Conservation (phyloP, 2,329 filamentous ascomycete species). For the Neonectria faginata region DNA sequence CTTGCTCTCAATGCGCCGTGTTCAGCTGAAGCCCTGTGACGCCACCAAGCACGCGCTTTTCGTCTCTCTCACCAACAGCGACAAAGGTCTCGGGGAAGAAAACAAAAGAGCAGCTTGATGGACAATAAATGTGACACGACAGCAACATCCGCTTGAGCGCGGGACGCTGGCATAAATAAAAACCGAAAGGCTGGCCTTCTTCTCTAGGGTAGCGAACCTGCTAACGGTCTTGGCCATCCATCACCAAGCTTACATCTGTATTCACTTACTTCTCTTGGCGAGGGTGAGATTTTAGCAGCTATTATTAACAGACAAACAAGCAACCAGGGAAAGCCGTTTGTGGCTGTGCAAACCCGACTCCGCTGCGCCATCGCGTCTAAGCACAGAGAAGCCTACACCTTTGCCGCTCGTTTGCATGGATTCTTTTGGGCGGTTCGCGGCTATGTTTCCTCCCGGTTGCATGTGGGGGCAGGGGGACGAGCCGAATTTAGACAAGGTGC, state of each 20-base stretch:
- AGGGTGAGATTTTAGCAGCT: conserved; percentile 29
- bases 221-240: not conserved
- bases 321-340: not conserved
- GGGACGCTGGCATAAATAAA: conserved; percentile 11
- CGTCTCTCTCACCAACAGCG: not conserved
- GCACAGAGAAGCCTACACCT: not conserved
- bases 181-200: not conserved
- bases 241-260: not conserved
- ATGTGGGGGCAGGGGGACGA: not conserved
- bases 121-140: not conserved
- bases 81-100: not conserved
- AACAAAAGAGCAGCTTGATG: too few relatives aligned
- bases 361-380: conserved; percentile 11
- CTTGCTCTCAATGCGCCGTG: not conserved
- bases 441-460: not conserved
- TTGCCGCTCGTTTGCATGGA: conserved; percentile 5
- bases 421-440: conserved; percentile 5
- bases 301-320: conserved; percentile 3
- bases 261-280: not conserved
- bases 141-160: not conserved
- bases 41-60: not conserved
- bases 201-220: conserved; percentile 16
- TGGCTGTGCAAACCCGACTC: conserved; percentile 13
- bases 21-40: not conserved
- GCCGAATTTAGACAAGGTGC: not conserved